Evolutionary conservation across 1,139 yeast genomes (phyloP), one percentile per base, ranked within the genome.

Genomic region (Geotrichum restrictum): DNA sequence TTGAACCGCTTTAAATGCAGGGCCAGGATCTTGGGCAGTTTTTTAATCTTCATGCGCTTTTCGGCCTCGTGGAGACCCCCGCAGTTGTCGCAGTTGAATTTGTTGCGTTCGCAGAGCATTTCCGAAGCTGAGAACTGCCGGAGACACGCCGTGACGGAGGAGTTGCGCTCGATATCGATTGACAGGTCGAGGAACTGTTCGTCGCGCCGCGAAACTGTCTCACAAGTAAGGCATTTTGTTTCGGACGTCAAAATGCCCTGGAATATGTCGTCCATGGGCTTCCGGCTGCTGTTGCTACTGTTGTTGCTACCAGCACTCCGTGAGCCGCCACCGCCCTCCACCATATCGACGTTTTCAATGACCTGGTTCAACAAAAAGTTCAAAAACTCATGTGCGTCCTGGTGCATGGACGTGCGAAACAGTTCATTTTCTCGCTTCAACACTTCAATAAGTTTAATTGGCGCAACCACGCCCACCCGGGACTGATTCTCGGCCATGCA

Each of bases 341-440:
- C 54, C 44, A 61, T 2, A 5, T 79, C 81, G 32, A 87, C 69
- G 37, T 79, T 76, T 60, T 93, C 98, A 53, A 89, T 81, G 29
- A 88, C 80, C 59, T 83, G 86, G 68, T 93, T 93, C 51, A 93
- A 74, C 60, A 91, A 69, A 64, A 88, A 91, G 68, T 89, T 91
- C 66, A 89, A 78, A 67, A 93, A 93, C 68, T 93, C 98, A 69
- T 93, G 98, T 1, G 98, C 97, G 73, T 93, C 98, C 66, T 93
- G 98, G 68, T 93, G 98, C 96, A 89, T 89, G 50, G 86, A 83
- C 56, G 88, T 85, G 57, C 96, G 76, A 67, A 93, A 93, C 60
- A 91, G 73, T 60, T 82, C 85, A 67, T 93, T 93, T 62, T 88
- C 89, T 54, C 79, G 80, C 66, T 88, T 89, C 51, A 91, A 73